Evolutionary conservation across 2,329 filamentous ascomycete species (phyloP).

Genomic region (Sarocladium oryzae): DNA sequence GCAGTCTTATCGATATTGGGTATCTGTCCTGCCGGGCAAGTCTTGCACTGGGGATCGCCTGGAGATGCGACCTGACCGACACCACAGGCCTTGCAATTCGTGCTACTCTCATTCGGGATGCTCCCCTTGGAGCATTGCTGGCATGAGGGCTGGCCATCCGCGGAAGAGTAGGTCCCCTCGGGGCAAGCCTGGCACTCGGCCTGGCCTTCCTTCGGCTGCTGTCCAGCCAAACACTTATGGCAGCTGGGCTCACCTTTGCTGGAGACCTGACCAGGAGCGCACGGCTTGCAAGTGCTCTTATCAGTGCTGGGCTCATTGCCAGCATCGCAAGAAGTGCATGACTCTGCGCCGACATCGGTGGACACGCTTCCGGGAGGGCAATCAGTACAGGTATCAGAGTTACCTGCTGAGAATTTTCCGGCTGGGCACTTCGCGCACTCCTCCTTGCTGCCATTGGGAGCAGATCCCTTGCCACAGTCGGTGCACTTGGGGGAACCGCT

Average conservation of each 20-base stretch:
- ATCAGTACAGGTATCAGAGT: background rate
- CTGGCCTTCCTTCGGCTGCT: background rate
- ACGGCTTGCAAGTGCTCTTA: background rate
- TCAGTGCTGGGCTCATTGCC: background rate
- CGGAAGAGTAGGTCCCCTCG: background rate
- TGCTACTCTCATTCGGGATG: background rate
- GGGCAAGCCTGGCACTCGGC: background rate
- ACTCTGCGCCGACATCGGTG: background rate
- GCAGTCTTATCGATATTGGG: background rate
- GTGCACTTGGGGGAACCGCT: background rate
- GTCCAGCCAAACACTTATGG: background rate
- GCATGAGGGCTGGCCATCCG: background rate
- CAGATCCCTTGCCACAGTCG: background rate
- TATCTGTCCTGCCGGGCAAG: background rate
- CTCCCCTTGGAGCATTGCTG: background rate
- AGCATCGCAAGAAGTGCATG: background rate
- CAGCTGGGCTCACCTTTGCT: background rate
- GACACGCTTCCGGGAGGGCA: background rate
- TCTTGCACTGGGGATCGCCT: background rate
- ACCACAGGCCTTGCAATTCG: background rate
- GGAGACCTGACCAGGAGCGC: background rate
- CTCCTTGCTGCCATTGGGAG: background rate
- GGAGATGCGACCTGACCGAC: background rate
- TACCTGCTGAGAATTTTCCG: background rate
- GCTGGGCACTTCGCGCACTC: background rate